Evolutionary conservation across 495 filamentous ascomycete genomes (phyloP).

Genomic region (Cercophora newfieldiana): DNA sequence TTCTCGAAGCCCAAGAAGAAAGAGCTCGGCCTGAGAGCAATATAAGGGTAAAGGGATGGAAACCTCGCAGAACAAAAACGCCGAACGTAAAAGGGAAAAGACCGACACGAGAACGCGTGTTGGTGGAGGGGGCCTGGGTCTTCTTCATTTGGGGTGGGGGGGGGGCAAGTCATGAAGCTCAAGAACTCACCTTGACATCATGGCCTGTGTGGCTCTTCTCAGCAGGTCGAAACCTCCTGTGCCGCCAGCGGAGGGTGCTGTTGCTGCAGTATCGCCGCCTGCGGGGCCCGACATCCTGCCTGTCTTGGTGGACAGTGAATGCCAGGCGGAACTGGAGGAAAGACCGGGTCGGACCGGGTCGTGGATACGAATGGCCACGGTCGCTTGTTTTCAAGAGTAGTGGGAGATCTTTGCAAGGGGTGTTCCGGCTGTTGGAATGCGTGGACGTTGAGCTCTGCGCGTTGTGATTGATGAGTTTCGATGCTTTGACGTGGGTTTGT

Average conservation of each 20-base stretch:
- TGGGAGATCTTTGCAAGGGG: not conserved
- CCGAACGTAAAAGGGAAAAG: conserved; percentile 3
- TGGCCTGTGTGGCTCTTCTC: conserved; percentile 55
- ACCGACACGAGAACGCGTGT: not conserved
- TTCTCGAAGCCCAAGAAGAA: conserved; percentile 33
- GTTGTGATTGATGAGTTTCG: not conserved
- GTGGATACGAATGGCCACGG: conserved; percentile 7
- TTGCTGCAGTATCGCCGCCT: conserved; percentile 22
- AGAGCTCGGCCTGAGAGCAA: conserved; percentile 11
- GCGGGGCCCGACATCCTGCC: conserved; percentile 37
- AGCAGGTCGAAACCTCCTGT: conserved; percentile 52
- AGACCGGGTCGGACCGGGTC: conserved; percentile 18
- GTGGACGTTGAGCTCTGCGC: not conserved
- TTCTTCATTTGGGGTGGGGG: not conserved
- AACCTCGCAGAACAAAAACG: conserved; percentile 17
- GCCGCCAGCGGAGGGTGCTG: conserved; percentile 22
- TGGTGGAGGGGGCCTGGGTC: not conserved
- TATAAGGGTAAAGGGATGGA: conserved; percentile 27
- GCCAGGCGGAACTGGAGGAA: conserved; percentile 21
- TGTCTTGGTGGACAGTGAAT: conserved; percentile 22
- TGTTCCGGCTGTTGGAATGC: not conserved
- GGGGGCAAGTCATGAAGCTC: conserved; percentile 21
- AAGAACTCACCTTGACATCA: conserved; percentile 59
- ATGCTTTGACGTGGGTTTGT: not conserved
- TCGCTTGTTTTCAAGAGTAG: not conserved